phyloP scores from a whole-genome alignment of 2,329 filamentous ascomycete genomes.

The Arthrobotrys sphaeroides region DNA sequence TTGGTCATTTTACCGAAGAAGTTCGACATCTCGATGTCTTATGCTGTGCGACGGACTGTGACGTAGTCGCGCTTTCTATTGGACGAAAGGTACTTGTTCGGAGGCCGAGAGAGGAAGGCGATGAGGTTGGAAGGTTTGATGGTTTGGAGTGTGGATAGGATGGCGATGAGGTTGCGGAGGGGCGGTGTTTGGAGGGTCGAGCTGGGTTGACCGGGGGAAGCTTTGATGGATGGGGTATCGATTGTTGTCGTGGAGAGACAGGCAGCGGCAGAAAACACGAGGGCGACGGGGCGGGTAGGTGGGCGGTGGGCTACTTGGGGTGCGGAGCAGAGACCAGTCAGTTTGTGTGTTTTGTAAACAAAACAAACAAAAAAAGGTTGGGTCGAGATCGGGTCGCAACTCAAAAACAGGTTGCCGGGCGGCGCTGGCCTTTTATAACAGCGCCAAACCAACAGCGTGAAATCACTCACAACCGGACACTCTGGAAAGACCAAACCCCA shows the following conservation, averaged over 20 bases:
- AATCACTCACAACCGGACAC: slow-evolving; percentile 35
- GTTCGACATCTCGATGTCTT: slow-evolving; percentile 27
- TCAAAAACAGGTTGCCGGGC: slow-evolving; percentile 34
- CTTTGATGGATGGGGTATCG: slow-evolving; percentile 16
- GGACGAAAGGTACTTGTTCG: neutral
- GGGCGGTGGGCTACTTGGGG: neutral
- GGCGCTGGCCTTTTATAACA: slow-evolving; percentile 47
- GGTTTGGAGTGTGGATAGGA: neutral
- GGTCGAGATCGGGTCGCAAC: neutral
- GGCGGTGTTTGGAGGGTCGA: neutral
- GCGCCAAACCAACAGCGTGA: slow-evolving; percentile 7
- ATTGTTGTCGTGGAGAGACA: slow-evolving; percentile 47
- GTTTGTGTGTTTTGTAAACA: slow-evolving; percentile 7
- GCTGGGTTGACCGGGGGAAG: neutral
- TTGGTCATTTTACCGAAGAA: slow-evolving; percentile 51
- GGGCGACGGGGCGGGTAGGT: neutral
- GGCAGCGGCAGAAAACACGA: neutral
- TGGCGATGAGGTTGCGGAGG: neutral
- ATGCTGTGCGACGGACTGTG: neutral
- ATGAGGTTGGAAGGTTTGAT: neutral
- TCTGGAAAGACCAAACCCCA: neutral
- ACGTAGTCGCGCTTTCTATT: neutral
- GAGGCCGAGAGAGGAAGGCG: neutral
- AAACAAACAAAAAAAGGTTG: slow-evolving; percentile 47
- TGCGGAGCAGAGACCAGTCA: neutral